Evolutionary conservation across 2,329 filamentous ascomycete species (phyloP), one percentile per base, ranked within the genome.

Genomic region (Spiromastix sp.): DNA sequence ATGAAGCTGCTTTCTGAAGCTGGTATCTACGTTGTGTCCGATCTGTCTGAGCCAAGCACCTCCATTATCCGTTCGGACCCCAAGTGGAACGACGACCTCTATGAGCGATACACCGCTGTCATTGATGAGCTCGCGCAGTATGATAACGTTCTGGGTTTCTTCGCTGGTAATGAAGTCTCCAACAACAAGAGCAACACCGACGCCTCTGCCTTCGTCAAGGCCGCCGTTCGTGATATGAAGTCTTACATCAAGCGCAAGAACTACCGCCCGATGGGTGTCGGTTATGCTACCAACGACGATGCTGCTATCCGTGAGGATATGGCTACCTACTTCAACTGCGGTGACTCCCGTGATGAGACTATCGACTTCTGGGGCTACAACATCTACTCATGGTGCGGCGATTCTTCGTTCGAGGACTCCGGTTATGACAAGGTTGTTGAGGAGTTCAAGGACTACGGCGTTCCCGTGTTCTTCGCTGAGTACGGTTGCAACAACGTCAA

Each of bases 321-420:
- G 54, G 84, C 85, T 48, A 68, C 85, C 57, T 98, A 93, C 74
- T 95, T 98, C 68, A 87, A 94, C 72, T 98, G 91, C 57, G 84
- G 87, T 38, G 47, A 54, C 41, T 61, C 75, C 42, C 56, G 68
- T 21, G 65, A 68, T 6, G 63, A 64, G 54, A 61, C 81, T 42
- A 94, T 96, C 47, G 91, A 98, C 64, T 96, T 93, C 71, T 98
- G 87, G 84, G 91, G 91, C 40, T 96, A 96, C 80, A 98, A 98
- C 72, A 94, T 96, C 67, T 98, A 98, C 74, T 93, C 87, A 35
- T 98, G 91, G 91, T 98, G 91, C 60, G 91, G 89, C 48, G 61
- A 87, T 49, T 93, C 84, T 54, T 76, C 69, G 51, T 91, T 81
- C 67, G 55, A 69, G 22, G 56, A 70, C 40, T 95, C 91, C 3